phyloP scores from a whole-genome alignment of 2,329 filamentous ascomycete genomes.

The Alternaria conjuncta region DNA sequence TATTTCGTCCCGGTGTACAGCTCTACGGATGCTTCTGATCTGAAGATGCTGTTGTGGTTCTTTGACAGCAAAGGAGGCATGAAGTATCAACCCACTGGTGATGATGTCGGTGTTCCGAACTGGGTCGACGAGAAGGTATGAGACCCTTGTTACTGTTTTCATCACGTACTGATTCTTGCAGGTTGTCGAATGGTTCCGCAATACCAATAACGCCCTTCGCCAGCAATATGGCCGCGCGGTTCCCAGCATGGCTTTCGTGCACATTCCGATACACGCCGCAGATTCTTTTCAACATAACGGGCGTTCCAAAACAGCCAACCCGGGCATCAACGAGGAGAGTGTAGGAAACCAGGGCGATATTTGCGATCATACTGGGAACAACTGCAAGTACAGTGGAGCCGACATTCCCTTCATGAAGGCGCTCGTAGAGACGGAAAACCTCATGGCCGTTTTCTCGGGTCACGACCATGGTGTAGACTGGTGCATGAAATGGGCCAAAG shows the following conservation, averaged over 20 bases:
- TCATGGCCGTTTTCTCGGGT: constrained; percentile 61
- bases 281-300: constrained; percentile 54
- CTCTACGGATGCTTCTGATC: constrained; percentile 38
- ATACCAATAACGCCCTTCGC: constrained; percentile 21
- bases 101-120: constrained; percentile 15
- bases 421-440: constrained; percentile 60
- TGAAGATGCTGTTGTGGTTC: constrained; percentile 70
- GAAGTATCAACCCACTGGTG: constrained; percentile 22
- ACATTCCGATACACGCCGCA: constrained; percentile 53
- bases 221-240: constrained; percentile 44
- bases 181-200: constrained; percentile 38
- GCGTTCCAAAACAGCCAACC: constrained; percentile 51
- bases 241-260: constrained; percentile 62
- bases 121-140: constrained; percentile 35
- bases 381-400: constrained; percentile 51
- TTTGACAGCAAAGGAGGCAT: constrained; percentile 61
- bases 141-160: not conserved
- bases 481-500: constrained; percentile 51
- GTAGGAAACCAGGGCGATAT: constrained; percentile 31
- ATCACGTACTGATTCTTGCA: constrained; percentile 12
- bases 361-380: constrained; percentile 18
- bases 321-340: constrained; percentile 48
- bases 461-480: constrained; percentile 64
- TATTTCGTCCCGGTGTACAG: constrained; percentile 61
- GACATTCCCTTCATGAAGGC: constrained; percentile 70